Evolutionary conservation across 2,329 filamentous ascomycete species (phyloP).

Genomic region (Cladosporium sphaerospermum): DNA sequence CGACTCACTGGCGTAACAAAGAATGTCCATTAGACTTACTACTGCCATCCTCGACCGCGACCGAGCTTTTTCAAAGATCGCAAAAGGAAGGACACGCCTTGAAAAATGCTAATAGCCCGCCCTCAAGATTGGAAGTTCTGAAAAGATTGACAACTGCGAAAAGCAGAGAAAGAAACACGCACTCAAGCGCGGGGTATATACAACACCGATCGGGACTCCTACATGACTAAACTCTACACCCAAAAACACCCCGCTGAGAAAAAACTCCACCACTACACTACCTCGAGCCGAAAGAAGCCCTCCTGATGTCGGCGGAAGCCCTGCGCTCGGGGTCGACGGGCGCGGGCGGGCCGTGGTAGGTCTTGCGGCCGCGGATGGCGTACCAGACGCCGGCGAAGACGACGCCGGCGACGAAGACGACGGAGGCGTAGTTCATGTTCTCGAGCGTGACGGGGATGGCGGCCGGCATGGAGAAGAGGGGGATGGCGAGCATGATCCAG

Average conservation of each 20-base stretch:
- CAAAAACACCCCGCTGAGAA: neutral
- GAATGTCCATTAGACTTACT: too few relatives aligned
- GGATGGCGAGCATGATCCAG: constrained; percentile 63
- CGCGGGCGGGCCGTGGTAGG: constrained; percentile 54
- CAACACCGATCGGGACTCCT: neutral
- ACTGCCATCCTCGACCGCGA: too few relatives aligned
- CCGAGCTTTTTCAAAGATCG: too few relatives aligned
- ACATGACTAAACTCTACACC: neutral
- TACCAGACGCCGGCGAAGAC: constrained; percentile 61
- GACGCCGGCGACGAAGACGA: constrained; percentile 64
- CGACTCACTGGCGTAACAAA: too few relatives aligned
- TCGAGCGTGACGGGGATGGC: constrained; percentile 52
- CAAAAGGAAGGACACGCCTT: too few relatives aligned
- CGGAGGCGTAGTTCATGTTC: constrained; percentile 67
- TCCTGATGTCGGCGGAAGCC: neutral
- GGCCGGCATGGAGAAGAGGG: constrained; percentile 64
- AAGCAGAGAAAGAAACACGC: too few relatives aligned
- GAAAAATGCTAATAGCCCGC: neutral
- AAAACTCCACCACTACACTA: neutral
- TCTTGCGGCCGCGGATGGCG: constrained; percentile 60
- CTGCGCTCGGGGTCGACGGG: constrained; percentile 1
- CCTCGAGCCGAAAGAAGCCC: neutral
- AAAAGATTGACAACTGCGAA: neutral
- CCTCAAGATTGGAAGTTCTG: neutral
- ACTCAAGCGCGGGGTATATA: neutral